Conservation (phyloP, 148 eudicot species). For the Rheum nobile region DNA sequence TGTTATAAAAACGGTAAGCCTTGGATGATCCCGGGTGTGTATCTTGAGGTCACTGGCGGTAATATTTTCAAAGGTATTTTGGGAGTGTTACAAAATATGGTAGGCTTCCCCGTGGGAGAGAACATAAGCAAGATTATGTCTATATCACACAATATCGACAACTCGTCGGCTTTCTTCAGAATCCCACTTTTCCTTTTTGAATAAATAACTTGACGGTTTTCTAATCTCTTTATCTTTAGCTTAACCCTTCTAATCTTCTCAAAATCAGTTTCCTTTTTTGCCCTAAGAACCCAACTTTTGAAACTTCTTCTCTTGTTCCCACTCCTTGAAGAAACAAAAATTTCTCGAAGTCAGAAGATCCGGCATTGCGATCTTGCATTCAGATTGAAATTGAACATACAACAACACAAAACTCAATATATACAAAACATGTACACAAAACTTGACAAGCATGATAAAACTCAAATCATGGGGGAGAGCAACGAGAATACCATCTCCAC, state of each 20-base stretch:
- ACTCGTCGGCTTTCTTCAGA: slow-evolving; percentile 59
- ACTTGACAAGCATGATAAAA: no score
- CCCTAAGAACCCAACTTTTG: slow-evolving; percentile 3
- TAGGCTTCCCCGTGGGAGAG: slow-evolving; percentile 68
- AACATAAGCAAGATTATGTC: slow-evolving; percentile 63
- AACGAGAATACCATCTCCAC: no score
- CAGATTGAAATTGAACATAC: no score
- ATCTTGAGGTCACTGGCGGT: no score
- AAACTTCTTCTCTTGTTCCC: slow-evolving; percentile 8
- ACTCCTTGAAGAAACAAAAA: slow-evolving; percentile 5
- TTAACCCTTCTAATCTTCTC: slow-evolving; percentile 75
- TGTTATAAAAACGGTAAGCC: no score
- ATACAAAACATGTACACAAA: no score
- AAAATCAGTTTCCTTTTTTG: slow-evolving; percentile 11
- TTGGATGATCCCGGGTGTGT: no score
- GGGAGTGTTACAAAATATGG: no score
- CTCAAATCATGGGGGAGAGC: no score
- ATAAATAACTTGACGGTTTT: slow-evolving; percentile 68
- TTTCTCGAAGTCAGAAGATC: neutral
- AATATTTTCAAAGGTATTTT: no score
- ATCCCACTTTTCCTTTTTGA: slow-evolving; percentile 63
- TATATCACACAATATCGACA: slow-evolving; percentile 63
- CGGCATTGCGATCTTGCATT: neutral
- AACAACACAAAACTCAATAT: no score
- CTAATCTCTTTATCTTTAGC: slow-evolving; percentile 61